These are phyloP conservation scores for Pyrenula aspistea DNA, from an alignment of 495 filamentous ascomycete genomes.

Conservation along the genomic window DNA sequence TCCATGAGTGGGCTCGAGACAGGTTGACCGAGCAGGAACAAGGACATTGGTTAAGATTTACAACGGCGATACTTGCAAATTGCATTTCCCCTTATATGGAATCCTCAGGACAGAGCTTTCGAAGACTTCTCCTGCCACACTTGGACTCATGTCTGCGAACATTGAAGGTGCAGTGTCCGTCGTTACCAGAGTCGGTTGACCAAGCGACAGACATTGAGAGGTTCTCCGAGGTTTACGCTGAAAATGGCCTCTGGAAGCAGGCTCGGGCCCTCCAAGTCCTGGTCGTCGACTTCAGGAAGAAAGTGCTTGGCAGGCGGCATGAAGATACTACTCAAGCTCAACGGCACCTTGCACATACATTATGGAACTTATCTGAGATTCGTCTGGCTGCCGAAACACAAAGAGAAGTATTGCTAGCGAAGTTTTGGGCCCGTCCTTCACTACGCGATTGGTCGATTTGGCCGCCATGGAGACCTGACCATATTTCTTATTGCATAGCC, in stretches of 20 bases:
- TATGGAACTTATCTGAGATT: too few species aligned
- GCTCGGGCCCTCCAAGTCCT: not conserved
- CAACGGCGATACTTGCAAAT: not conserved
- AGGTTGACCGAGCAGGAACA: not conserved
- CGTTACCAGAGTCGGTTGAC: not conserved
- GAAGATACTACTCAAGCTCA: not conserved
- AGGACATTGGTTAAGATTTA: not conserved
- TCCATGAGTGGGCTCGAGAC: slow-evolving; percentile 21
- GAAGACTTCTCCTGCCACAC: not conserved
- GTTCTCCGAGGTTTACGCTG: not conserved
- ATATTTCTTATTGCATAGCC: too few species aligned
- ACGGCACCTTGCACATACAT: too few species aligned
- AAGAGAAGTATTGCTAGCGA: not conserved
- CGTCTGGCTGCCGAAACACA: too few species aligned
- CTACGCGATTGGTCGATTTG: not conserved
- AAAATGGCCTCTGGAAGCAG: not conserved
- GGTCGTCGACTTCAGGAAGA: not conserved
- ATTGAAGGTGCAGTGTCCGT: too few species aligned
- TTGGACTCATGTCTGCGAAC: not conserved
- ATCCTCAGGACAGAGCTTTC: not conserved
- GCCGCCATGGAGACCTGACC: not conserved
- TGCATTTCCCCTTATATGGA: not conserved
- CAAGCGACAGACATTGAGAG: not conserved
- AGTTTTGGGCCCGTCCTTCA: not conserved
- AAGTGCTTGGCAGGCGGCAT: too few species aligned